phyloP scores from a whole-genome alignment of 257 asterid species.

The Ligustrum vulgare region DNA sequence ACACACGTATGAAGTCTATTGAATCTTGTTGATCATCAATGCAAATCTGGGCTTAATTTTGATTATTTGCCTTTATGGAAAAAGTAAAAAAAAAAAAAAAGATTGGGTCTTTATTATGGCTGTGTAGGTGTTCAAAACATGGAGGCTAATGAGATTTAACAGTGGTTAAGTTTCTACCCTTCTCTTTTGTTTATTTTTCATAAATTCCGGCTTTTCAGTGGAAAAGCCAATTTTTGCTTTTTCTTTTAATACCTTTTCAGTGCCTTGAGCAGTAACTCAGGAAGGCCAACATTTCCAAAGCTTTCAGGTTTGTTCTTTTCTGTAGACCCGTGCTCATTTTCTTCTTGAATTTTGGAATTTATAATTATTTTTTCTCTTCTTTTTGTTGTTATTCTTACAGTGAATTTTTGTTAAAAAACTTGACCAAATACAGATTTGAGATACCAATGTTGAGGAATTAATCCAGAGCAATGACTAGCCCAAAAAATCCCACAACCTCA shows the following conservation, averaged over 20 bases:
- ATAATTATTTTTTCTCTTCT: background rate
- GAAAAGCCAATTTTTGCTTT: slow-evolving; percentile 23
- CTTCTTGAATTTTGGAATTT: background rate
- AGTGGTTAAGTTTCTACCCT: slow-evolving; percentile 15
- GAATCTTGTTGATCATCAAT: slow-evolving; percentile 18
- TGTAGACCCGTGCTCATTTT: background rate
- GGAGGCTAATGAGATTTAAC: slow-evolving; percentile 56
- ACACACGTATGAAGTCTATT: background rate
- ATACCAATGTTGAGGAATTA: slow-evolving; percentile 61
- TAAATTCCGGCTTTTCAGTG: slow-evolving; percentile 22
- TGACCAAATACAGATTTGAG: slow-evolving; percentile 6
- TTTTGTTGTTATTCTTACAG: slow-evolving; percentile 24
- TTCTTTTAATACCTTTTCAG: slow-evolving; percentile 23
- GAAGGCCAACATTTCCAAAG: slow-evolving; percentile 29
- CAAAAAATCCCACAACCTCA: slow-evolving; percentile 43
- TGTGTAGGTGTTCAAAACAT: slow-evolving; percentile 25
- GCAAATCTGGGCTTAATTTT: slow-evolving; percentile 25
- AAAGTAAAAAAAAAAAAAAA: slow-evolving; percentile 4
- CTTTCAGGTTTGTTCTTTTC: slow-evolving; percentile 36
- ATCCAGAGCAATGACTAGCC: slow-evolving; percentile 68
- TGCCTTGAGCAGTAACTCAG: slow-evolving; percentile 26
- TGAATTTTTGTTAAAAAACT: background rate
- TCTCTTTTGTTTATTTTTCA: slow-evolving; percentile 17
- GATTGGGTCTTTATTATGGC: slow-evolving; percentile 27
- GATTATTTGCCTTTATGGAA: slow-evolving; percentile 1